Evolutionary conservation across 345 rosid species (phyloP), one percentile per base, ranked within the genome.

Genomic region (Acer campestre): DNA sequence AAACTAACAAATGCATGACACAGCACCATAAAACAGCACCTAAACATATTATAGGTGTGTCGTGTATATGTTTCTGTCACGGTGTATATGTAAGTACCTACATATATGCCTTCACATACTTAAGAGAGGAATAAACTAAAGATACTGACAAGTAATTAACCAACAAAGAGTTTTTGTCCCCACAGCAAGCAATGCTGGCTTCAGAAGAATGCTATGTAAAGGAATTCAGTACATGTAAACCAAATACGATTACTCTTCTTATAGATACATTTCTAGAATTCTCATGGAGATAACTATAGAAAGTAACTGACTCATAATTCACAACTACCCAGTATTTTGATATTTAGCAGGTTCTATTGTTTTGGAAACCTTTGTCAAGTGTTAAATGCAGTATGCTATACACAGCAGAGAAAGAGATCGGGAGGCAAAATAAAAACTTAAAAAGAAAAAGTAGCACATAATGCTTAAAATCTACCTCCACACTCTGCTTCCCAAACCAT

Each of bases 401-500:
- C 23, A 56, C 42, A 51, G 22, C 3, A 35, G 42, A 23, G 1
- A 56, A 27, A 25, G 29, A 11, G 66, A 35, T 18, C 13, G 53
- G 27, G 42, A 10, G 4, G 13, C 18, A 20, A 62, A 51, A 29
- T 10, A 61, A 20, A 25, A 64, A 71, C 40, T 29, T 48, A 1
- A 35, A 42, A 35, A 18, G n/a, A 31, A 51, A 46, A 51, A 42
- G 61, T 61, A 20, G 61, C 12, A 75, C 22, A 51, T 58, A 72
- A 63, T 67, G 44, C 25, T 38, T 53, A 61, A 72, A 76, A 83
- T 61, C 82, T 65, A 97, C 99, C 94, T 94, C 95, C n/a, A 89
- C 85, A 61, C 98, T 92, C 82, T 89, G 91, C 91, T 90, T 91
- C 71, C 99, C 99, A 64, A 94, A 84, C 98, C 98, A 97, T 70